Evolutionary conservation across 1,284 basidiomycete genomes (phyloP), one percentile per base, ranked within the genome.

Genomic region (Coniophora puteana): DNA sequence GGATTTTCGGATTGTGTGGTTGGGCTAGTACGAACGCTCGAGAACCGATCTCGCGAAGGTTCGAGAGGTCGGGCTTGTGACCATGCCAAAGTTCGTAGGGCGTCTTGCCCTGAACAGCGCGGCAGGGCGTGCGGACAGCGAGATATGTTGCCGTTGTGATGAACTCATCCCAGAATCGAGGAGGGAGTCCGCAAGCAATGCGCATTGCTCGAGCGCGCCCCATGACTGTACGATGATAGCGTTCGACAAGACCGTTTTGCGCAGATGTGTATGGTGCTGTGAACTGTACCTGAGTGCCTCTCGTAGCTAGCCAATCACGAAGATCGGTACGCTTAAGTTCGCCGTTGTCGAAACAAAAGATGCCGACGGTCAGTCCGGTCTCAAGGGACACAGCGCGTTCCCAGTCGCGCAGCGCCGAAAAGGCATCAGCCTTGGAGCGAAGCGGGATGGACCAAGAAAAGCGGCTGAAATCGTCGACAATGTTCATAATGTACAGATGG

Each of bases 21-120:
- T 47, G 52, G 5, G 52, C 45, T 1, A 53, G 32, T 1, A 55
- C 53, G 36, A 51, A 60, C 2, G 53, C 52, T n/a, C n/a, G n/a
- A n/a, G n/a, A 46, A 5, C 59, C 58, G 13, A 60, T 61, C 2
- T 51, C 49, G 0, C 50, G 51, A 0, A 62, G 40, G 25, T 50
- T 43, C 5, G 45, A 32, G 5, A 63, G 18, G 18, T 57, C 40
- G 1, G 55, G 57, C 23, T 52, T 53, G 3, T 12, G 11, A 12
- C 44, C 30, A 34, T 43, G 44, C 20, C 44, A 56, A 1, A 33
- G 45, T 27, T 62, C 52, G 13, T 44, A 51, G 0, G 60, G 57
- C 1, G 55, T 57, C 4, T 34, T 39, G 11, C 46, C 43, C 7
- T n/a, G n/a, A n/a, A n/a, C n/a, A n/a, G n/a, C n/a, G n/a, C n/a